phyloP scores from a whole-genome alignment of 208 protist genomes.

The Leishmania tropica region DNA sequence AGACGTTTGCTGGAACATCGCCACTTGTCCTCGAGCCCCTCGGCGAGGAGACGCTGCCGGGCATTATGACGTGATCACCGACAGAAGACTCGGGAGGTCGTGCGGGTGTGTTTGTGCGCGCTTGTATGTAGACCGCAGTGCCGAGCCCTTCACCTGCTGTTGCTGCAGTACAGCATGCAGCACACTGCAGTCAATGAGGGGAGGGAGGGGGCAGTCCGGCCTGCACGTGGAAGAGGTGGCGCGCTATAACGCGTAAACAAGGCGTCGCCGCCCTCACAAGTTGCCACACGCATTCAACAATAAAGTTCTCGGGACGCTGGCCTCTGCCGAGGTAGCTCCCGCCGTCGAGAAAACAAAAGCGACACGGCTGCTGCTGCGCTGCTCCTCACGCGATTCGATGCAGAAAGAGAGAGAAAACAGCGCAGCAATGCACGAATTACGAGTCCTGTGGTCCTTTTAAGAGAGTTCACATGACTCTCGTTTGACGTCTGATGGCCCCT shows the following conservation, averaged over 20 bases:
- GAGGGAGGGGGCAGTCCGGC: neutral
- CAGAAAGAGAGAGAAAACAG: neutral
- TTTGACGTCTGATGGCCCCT: neutral
- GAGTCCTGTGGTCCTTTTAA: neutral
- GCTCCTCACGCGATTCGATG: neutral
- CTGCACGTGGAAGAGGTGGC: neutral
- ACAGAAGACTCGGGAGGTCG: neutral
- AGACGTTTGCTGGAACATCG: neutral
- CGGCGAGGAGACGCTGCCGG: neutral
- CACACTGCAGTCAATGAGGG: too few relatives aligned
- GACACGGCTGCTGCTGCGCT: neutral
- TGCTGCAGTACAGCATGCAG: neutral
- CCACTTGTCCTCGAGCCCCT: neutral
- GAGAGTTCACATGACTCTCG: neutral
- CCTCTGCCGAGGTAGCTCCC: neutral
- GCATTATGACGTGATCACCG: neutral
- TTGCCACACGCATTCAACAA: neutral
- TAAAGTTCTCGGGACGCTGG: neutral
- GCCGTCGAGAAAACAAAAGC: neutral
- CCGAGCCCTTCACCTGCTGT: neutral
- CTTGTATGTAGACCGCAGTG: neutral
- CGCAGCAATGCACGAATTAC: neutral
- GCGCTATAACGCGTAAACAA: neutral
- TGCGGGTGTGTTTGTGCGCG: neutral
- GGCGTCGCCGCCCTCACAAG: neutral